Percentiles rank a stretch among this genome's conserved stretches.
Evolutionary conservation across 2,329 filamentous ascomycete species (phyloP).

Genomic region (Coniochaeta prunicola): DNA sequence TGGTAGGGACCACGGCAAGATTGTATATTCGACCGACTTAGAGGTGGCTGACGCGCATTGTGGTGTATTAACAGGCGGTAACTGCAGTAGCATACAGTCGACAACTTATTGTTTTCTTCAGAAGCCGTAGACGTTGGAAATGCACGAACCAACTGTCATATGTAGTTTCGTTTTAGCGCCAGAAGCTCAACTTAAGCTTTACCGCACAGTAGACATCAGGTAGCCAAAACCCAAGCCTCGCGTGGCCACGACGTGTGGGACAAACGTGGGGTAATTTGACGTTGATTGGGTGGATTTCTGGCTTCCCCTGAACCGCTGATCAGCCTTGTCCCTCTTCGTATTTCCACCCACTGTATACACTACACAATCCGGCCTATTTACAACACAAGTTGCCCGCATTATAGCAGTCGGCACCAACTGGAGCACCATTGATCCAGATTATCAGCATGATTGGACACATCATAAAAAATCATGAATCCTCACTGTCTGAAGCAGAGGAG

Average conservation of each 20-base stretch:
- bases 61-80: background rate
- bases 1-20: constrained; percentile 15
- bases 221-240: constrained; percentile 2
- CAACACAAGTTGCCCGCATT: too few relatives aligned
- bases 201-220: background rate
- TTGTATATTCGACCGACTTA: background rate
- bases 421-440: too few relatives aligned
- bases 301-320: background rate
- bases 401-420: too few relatives aligned
- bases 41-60: background rate
- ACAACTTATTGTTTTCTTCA: background rate
- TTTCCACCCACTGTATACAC: too few relatives aligned
- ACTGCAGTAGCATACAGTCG: background rate
- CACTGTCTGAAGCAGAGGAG: constrained; percentile 5
- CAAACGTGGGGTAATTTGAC: background rate
- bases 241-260: constrained; percentile 4
- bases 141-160: background rate
- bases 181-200: background rate
- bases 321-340: constrained; percentile 1
- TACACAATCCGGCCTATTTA: too few relatives aligned
- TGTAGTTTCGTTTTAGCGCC: background rate
- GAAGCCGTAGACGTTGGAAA: background rate
- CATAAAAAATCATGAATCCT: background rate
- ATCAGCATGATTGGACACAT: too few relatives aligned
- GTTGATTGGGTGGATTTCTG: background rate